Evolutionary conservation across 2,329 filamentous ascomycete species (phyloP), one percentile per base, ranked within the genome.

Genomic region (Thielaviopsis populi): DNA sequence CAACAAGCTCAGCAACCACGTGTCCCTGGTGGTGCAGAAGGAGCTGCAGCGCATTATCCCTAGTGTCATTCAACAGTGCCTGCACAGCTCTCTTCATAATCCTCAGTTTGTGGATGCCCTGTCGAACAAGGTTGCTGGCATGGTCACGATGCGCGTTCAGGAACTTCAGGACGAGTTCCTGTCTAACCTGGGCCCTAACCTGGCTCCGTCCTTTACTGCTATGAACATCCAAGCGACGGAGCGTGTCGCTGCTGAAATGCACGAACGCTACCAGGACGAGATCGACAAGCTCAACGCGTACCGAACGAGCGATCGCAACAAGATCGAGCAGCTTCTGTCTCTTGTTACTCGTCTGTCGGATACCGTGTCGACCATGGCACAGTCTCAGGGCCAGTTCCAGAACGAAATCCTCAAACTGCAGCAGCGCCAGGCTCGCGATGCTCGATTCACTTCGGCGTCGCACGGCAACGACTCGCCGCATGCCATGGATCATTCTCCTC

Each of bases 1-100:
- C 64, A 79, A 82, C 67, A 83, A 84, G 66, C 75, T 96, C 63
- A 81, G 83, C 68, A 79, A 83, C 59, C 80, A 87, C 62, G 74
- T 95, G 46, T 79, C 83, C n/a, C 79, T 80, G 48, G 77, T 80
- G 1, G 74, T 95, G 53, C 83, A 88, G 64, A 84, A 84, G 68
- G 89, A 95, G 73, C 76, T 96, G 68, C 85, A 87, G 70, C 80
- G 80, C 64, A 75, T 80, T 42, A 77, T 97, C 42, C 89, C 90
- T 1, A 77, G 80, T 66, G 80, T 84, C 10, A 77, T 95, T 65
- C 76, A 78, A 58, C 82, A 83, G 68, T 83, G 87, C 24, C 67
- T 76, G 11, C 85, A 89, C 70, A 87, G 87, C 67, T 84, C 85
- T 15, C 67, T 76, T 7, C 85, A 89, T 70, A 87, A 86, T 68